Evolutionary conservation across 2,329 filamentous ascomycete species (phyloP).

Genomic region (Calonectria hongkongensis): DNA sequence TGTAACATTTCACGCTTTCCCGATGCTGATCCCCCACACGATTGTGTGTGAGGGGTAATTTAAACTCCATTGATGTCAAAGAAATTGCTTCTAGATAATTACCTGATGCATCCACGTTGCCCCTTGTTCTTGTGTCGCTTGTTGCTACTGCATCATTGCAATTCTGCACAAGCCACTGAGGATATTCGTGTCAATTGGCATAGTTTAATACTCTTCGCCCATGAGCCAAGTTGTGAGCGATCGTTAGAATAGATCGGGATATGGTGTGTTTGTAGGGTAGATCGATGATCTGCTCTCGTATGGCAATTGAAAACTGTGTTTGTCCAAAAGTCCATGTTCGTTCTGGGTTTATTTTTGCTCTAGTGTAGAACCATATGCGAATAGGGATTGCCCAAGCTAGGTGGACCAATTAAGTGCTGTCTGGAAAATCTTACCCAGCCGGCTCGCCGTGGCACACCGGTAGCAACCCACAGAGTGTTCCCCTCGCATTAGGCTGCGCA

Average conservation of each 20-base stretch:
- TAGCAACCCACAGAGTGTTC: not conserved
- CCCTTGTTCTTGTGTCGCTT: not conserved
- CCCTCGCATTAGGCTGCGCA: constrained; percentile 15
- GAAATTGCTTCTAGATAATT: not conserved
- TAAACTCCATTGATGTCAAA: not conserved
- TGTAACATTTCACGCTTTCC: not conserved
- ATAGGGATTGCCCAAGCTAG: too few relatives aligned
- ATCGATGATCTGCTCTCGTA: not conserved
- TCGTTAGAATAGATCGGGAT: too few relatives aligned
- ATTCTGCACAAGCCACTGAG: not conserved
- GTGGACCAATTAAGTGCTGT: not conserved
- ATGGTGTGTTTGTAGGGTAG: not conserved
- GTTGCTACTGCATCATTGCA: not conserved
- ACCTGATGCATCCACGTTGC: not conserved
- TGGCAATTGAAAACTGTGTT: not conserved
- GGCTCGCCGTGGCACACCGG: not conserved
- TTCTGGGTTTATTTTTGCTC: not conserved
- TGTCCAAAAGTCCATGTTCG: not conserved
- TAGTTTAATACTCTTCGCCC: too few relatives aligned
- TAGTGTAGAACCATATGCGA: not conserved
- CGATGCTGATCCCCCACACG: not conserved
- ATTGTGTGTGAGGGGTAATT: not conserved
- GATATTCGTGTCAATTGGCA: not conserved
- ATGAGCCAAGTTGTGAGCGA: too few relatives aligned
- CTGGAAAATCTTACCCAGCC: constrained; percentile 36